These are phyloP conservation scores for Suhomyces sp. DNA, from an alignment of 805 yeast genomes.

Conservation along the genomic window DNA sequence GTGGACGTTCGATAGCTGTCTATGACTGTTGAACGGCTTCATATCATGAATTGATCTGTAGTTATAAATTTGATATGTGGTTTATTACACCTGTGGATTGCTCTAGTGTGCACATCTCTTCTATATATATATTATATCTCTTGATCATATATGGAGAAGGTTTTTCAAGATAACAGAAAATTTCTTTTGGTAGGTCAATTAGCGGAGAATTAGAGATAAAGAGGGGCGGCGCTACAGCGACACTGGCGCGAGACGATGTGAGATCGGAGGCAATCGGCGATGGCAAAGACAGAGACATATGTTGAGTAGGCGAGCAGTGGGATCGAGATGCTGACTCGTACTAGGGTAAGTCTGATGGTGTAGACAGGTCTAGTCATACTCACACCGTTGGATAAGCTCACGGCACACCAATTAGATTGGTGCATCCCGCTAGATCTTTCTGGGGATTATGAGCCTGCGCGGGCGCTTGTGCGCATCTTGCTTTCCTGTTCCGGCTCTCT, in stretches of 20 bases:
- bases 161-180: constrained; percentile 1
- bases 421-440: no score
- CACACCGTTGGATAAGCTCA: neutral
- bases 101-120: neutral
- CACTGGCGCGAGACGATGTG: no score
- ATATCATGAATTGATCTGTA: neutral
- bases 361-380: neutral
- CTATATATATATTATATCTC: neutral
- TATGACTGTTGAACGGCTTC: neutral
- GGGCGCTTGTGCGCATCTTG: neutral
- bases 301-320: no score
- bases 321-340: neutral
- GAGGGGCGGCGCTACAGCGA: neutral
- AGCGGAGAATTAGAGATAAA: neutral
- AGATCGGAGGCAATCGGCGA: no score
- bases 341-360: neutral
- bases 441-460: neutral
- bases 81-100: neutral
- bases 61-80: neutral
- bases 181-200: neutral
- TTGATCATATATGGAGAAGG: neutral
- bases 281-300: no score
- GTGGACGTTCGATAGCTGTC: neutral
- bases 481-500: neutral
- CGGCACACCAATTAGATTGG: neutral